phyloP scores from a whole-genome alignment of 768 basidiomycete species.

The Phanerochaete carnosa region DNA sequence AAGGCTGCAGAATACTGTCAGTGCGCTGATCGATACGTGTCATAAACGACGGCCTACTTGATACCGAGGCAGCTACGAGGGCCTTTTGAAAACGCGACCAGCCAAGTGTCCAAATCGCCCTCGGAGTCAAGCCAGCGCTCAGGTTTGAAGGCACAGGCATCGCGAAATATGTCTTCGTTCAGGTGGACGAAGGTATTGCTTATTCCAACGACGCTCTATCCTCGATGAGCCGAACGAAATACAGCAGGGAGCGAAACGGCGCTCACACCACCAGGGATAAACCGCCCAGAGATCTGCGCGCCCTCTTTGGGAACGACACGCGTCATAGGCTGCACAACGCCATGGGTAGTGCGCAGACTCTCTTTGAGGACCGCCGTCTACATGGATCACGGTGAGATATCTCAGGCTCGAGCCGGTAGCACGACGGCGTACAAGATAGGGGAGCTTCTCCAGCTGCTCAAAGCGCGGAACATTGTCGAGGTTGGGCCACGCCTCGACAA shows the following conservation, averaged over 20 bases:
- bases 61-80: conserved; percentile 43
- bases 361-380: conserved; percentile 50
- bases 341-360: conserved; percentile 38
- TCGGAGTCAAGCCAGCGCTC: conserved; percentile 39
- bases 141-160: conserved; percentile 36
- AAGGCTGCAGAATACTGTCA: conserved; percentile 26
- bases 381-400: not conserved
- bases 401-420: not conserved
- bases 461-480: conserved; percentile 25
- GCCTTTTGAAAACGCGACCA: conserved; percentile 44
- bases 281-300: conserved; percentile 31
- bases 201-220: conserved; percentile 39
- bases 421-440: conserved; percentile 39
- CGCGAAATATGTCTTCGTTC: conserved; percentile 37
- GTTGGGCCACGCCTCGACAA: conserved; percentile 41
- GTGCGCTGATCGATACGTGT: not conserved
- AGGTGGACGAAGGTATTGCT: conserved; percentile 31
- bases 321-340: conserved; percentile 36
- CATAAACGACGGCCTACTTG: conserved; percentile 29
- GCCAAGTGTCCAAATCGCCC: conserved; percentile 33
- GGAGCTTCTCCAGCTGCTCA: conserved; percentile 41
- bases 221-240: not conserved
- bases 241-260: not conserved
- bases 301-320: conserved; percentile 35
- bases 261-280: conserved; percentile 38